A percentile compares a stretch with the other conserved stretches of the same genome.
Evolutionary conservation across 2,329 filamentous ascomycete species (phyloP).

Genomic region (Cytospora paraplurivora): DNA sequence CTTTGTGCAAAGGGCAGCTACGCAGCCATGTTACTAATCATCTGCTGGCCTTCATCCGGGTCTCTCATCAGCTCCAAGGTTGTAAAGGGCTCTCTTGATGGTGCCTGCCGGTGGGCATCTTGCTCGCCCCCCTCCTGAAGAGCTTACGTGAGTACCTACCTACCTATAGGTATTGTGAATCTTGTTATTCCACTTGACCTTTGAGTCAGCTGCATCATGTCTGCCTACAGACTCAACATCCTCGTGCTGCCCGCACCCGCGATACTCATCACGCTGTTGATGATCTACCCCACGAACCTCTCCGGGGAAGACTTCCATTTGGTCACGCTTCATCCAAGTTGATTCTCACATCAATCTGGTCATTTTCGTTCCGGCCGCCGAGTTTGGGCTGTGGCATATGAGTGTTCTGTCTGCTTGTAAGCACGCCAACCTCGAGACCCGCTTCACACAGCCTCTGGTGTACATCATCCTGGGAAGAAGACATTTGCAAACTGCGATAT

Average conservation of each 20-base stretch:
- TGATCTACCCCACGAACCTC: background rate
- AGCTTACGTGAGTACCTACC: background rate
- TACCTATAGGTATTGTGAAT: no score
- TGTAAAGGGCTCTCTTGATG: background rate
- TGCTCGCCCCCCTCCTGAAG: background rate
- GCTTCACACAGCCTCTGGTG: background rate
- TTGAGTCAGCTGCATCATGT: conserved; percentile 20
- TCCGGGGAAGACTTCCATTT: background rate
- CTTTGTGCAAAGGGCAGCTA: background rate
- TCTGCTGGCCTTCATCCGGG: no score
- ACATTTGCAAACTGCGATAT: background rate
- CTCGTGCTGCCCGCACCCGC: conserved; percentile 17
- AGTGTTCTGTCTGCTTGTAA: background rate
- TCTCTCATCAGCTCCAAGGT: no score
- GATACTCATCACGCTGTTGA: conserved; percentile 19
- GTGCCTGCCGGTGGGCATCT: background rate
- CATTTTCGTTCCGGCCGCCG: conserved; percentile 3
- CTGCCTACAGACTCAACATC: conserved; percentile 24
- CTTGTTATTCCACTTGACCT: background rate
- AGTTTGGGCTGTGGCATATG: background rate
- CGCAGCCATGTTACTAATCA: background rate
- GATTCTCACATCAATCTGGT: conserved; percentile 12
- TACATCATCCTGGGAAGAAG: background rate
- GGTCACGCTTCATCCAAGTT: conserved; percentile 12
- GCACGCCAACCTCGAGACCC: background rate